Evolutionary conservation across 2,329 filamentous ascomycete genomes (phyloP), one percentile per base, ranked within the genome.

Genomic region (Sporothrix protearum): DNA sequence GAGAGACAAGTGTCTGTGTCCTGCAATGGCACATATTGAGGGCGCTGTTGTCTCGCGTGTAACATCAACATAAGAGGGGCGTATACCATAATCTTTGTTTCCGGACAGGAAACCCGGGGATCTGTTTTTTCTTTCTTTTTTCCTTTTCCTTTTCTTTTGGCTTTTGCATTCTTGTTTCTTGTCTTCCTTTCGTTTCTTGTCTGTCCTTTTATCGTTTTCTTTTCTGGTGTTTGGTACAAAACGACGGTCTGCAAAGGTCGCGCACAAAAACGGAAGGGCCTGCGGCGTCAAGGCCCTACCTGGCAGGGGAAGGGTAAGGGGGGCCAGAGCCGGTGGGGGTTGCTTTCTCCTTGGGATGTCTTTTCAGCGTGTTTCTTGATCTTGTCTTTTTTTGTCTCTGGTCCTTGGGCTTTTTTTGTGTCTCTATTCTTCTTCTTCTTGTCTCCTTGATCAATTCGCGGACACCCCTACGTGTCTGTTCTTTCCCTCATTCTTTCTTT

Each of bases 141-240:
- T 55, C 22, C 5, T 9, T 69, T 36, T 1, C 33, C 36, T 3
- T 55, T 36, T 25, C 33, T 64, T 2, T 61, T 71, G 8, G 5
- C 28, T 30, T 28, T 42, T 36, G n/a, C 16, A 14, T 10, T 30
- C 12, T 33, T 22, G 42, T 55, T 19, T 57, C 49, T 51, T 49
- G 45, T n/a, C 8, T 9, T 59, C n/a, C 45, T 67, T 16, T 67
- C 14, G n/a, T 25, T 66, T 42, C 9, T 53, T 51, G 25, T 22
- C 30, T 6, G 16, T 14, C 0, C 4, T 22, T 51, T 45, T 55
- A n/a, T 61, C 30, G 42, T n/a, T 45, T 25, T 19, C n/a, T 57
- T 69, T 69, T 61, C 45, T 61, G 68, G 68, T 63, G 55, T 69
- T 69, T 63, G 68, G 68, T 39, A 49, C 39, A 63, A 69, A 69